Conservation (phyloP, 768 basidiomycete genomes). For the Psilocybe subaeruginosa region DNA sequence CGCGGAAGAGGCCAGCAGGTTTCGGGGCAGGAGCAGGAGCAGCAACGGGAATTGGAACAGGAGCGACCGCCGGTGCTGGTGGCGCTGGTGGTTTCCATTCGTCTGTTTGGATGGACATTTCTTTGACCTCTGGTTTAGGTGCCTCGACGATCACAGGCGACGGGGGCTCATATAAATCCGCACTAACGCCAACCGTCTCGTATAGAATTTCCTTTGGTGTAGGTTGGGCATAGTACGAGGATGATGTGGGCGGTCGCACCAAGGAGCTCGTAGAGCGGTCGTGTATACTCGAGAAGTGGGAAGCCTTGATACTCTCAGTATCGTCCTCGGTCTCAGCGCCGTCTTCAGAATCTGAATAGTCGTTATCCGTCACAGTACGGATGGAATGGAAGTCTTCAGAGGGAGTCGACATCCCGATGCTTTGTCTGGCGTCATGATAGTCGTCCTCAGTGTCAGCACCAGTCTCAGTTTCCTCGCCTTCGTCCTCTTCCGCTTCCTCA, state of each 20-base stretch:
- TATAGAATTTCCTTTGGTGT: constrained; percentile 41
- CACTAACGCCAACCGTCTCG: constrained; percentile 49
- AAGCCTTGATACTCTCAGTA: constrained; percentile 79
- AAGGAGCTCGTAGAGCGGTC: constrained; percentile 31
- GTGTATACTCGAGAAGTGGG: constrained; percentile 36
- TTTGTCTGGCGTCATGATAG: constrained; percentile 81
- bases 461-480: constrained; percentile 59
- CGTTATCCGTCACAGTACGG: constrained; percentile 72
- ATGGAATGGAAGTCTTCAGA: constrained; percentile 81
- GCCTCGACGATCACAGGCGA: constrained; percentile 36
- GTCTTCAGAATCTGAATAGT: constrained; percentile 52
- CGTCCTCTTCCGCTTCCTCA: constrained; percentile 27
- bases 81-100: constrained; percentile 57
- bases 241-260: constrained; percentile 25
- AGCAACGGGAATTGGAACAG: constrained; percentile 23
- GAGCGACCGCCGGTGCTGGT: constrained; percentile 32
- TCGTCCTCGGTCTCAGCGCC: constrained; percentile 32
- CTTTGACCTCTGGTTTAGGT: constrained; percentile 68
- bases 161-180: constrained; percentile 39
- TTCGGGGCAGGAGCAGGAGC: constrained; percentile 23
- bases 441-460: constrained; percentile 75
- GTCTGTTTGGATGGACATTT: constrained; percentile 84
- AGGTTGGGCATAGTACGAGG: constrained; percentile 37
- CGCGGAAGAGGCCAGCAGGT: constrained; percentile 51
- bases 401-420: constrained; percentile 63